phyloP scores from a whole-genome alignment of 306 rosid species.

The Citrullus colocynthis region DNA sequence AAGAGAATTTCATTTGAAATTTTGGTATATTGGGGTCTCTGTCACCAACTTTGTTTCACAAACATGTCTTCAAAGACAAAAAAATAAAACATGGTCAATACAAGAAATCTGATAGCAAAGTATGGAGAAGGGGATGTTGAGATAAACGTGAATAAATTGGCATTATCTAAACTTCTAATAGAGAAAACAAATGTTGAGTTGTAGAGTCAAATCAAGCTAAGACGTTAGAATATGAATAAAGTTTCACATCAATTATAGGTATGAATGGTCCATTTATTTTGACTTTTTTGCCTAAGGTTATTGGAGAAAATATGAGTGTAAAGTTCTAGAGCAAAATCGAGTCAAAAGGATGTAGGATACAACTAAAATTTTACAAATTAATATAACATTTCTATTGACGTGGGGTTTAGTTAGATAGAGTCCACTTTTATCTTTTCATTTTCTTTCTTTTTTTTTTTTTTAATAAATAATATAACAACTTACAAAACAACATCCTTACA shows the following conservation, averaged over 20 bases:
- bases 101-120: neutral
- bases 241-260: neutral
- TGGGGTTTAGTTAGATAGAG: neutral
- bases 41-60: neutral
- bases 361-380: no score
- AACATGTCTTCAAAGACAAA: neutral
- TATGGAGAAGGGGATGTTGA: no score
- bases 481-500: no score
- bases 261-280: neutral
- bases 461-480: no score
- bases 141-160: neutral
- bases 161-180: neutral
- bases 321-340: neutral
- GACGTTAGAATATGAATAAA: neutral
- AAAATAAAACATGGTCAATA: neutral
- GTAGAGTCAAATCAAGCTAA: neutral
- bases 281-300: neutral
- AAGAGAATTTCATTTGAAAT: slow-evolving; percentile 26
- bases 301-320: neutral
- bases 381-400: neutral
- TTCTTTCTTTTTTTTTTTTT: no score
- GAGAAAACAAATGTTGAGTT: neutral
- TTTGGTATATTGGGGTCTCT: slow-evolving; percentile 4
- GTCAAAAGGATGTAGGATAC: neutral
- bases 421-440: no score